Base-by-base conservation (phyloP, 139 green algal species). In the Chlorella sp. region DNA sequence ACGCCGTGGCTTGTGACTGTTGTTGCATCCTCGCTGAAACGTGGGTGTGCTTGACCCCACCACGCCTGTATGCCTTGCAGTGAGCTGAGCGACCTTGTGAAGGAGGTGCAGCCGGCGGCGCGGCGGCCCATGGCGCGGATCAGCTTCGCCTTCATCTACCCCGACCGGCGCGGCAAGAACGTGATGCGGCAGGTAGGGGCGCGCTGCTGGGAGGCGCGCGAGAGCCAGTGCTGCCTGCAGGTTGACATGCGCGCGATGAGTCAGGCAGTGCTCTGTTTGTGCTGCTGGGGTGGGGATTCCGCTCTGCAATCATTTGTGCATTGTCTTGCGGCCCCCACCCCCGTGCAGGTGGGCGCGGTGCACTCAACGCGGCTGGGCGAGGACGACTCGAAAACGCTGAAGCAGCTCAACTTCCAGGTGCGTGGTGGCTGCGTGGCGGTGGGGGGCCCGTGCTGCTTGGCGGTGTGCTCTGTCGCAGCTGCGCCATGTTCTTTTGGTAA, bases 61-160 rank as follows among this genome's bases (percentile, higher is more conserved):
- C 44, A 11, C 44, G 11, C 7, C 44, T 55, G 7, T 55, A 11
- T 15, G 2, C n/a, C 74, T 0, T 64, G 69, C 71, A 82, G 82
- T 25, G 96, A 99, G 88, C 89, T 99, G n/a, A 92, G 91, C 7
- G 96, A 98, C 34, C 88, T 98, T 26, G 89, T 99, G 1, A 95
- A 97, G 85, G 93, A 98, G 76, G 94, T 97, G 9, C 78, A 94
- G 30, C 86, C 88, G 13, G 72, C 76, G 32, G 91, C 92, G 70
- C 60, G 88, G 44, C 69, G 86, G 55, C 83, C 88, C 5, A 84
- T 71, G 17, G 87, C 93, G 0, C 85, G 93, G 7, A 83, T 98
- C 20, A 94, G 90, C 16, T 99, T 98, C 86, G 85, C 96, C 17
- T 94, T 99, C 73, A 89, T 98, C 16, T 98, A 98, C 79, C 96